Evolutionary conservation across 1,139 yeast species (phyloP), one percentile per base, ranked within the genome.

Genomic region (Debaryomyces singareniensis): DNA sequence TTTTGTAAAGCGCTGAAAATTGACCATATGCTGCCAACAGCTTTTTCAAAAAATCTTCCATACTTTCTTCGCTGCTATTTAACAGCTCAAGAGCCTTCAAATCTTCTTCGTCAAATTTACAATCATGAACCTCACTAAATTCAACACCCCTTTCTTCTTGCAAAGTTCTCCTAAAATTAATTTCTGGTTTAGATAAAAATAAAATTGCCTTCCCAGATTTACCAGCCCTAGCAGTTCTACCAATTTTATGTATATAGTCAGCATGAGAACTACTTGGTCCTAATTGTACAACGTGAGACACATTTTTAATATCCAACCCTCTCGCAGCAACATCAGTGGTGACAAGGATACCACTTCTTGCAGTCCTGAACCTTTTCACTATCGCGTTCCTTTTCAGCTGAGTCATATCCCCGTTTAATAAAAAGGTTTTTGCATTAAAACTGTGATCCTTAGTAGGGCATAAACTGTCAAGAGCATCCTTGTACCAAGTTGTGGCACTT

Each of bases 201-300:
- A 77, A 51, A 6, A 71, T 53, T 2, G 91, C 79, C 24, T 63
- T 61, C 42, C 98, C 98, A 22, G 68, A 63, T 40, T 74, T 73
- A 37, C 96, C 96, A 36, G 91, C 95, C 61, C 98, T 77, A 28
- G 95, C 97, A 14, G 97, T 89, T 69, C 98, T 80, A 37, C 98
- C 98, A 44, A 89, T 82, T 55, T 95, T 78, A 55, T 91, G 98
- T 31, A 89, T 76, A 52, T 89, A 89, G 39, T 83, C 81, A 11
- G 89, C 76, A 22, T 79, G 60, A 35, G 80, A 86, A 27, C 69
- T 58, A 39, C 93, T 85, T n/a, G 80, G 70, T 42, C 86, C 80
- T 35, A 83, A 55, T 59, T 87, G 96, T 47, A 82, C 61, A 32
- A 87, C 96, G 46, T 84, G 82, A 16, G 84, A 61, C 20, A 91